Evolutionary conservation across 2,329 filamentous ascomycete genomes (phyloP).

Genomic region (Epichloe glyceriae): DNA sequence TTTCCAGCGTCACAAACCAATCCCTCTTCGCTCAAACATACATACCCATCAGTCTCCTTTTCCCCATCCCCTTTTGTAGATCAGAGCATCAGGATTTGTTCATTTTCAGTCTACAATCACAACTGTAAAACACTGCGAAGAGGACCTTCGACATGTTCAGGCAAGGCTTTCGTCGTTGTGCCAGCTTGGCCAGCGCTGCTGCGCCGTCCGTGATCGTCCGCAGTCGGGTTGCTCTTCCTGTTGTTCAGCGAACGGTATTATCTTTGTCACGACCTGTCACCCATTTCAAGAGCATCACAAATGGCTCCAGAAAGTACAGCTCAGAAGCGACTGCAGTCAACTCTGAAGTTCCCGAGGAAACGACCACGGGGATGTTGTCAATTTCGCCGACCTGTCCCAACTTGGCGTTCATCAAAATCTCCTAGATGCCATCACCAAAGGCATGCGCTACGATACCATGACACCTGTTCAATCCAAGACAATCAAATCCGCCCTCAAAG

Average conservation of each 20-base stretch:
- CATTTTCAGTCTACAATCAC: neutral
- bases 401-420: slow-evolving; percentile 50
- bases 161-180: slow-evolving; percentile 27
- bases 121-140: neutral
- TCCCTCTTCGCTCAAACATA: neutral
- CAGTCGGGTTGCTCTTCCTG: slow-evolving; percentile 14
- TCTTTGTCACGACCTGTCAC: slow-evolving; percentile 9
- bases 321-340: slow-evolving; percentile 22
- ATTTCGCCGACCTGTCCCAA: slow-evolving; percentile 31
- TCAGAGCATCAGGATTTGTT: neutral
- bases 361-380: slow-evolving; percentile 16
- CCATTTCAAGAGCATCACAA: slow-evolving; percentile 12
- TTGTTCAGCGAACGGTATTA: slow-evolving; percentile 11
- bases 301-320: slow-evolving; percentile 25
- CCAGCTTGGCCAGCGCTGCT: slow-evolving; percentile 20
- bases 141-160: slow-evolving; percentile 19
- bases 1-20: neutral
- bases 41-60: neutral
- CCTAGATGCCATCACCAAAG: slow-evolving; percentile 52
- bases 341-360: slow-evolving; percentile 1
- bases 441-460: slow-evolving; percentile 73
- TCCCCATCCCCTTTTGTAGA: neutral
- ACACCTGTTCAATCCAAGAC: slow-evolving; percentile 83
- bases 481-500: slow-evolving; percentile 66
- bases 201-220: slow-evolving; percentile 18